Evolutionary conservation across 176 grass and related monocot species (phyloP).

Genomic region (Carex myosuroides): DNA sequence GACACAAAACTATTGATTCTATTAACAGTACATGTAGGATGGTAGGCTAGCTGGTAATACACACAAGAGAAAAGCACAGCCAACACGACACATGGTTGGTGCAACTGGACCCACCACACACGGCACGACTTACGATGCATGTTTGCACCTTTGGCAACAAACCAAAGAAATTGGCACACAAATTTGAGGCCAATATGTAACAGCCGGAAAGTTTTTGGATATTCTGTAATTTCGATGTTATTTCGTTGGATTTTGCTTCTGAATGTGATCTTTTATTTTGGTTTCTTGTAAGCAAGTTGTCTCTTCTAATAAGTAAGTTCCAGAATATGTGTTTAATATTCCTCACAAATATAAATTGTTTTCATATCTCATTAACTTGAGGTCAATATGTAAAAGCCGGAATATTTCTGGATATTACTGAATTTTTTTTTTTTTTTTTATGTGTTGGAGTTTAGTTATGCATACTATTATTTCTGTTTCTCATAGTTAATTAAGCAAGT

Average conservation of each 20-base stretch:
- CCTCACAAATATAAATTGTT: neutral
- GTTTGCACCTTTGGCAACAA: neutral
- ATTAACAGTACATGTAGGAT: too few relatives aligned
- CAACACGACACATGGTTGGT: conserved; percentile 11
- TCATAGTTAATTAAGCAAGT: neutral
- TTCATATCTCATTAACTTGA: neutral
- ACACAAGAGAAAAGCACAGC: neutral
- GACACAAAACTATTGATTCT: too few relatives aligned
- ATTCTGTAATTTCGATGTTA: neutral
- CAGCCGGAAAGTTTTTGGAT: conserved; percentile 5
- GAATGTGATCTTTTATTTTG: neutral
- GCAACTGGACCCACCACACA: conserved; percentile 12
- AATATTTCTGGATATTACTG: neutral
- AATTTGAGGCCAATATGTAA: conserved; percentile 16
- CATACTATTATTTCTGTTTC: neutral
- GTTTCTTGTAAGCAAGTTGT: neutral
- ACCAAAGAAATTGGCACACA: neutral
- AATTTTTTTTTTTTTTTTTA: neutral
- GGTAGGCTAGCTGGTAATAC: conserved; percentile 7
- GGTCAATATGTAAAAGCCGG: neutral
- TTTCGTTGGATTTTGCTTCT: neutral
- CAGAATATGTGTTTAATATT: neutral
- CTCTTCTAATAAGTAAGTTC: neutral
- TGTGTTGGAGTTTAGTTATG: neutral
- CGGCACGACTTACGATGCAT: neutral